Evolutionary conservation across 371 early-diverging fungal species (phyloP), one percentile per base, ranked within the genome.

Genomic region (Dinochytrium kinnereticum): DNA sequence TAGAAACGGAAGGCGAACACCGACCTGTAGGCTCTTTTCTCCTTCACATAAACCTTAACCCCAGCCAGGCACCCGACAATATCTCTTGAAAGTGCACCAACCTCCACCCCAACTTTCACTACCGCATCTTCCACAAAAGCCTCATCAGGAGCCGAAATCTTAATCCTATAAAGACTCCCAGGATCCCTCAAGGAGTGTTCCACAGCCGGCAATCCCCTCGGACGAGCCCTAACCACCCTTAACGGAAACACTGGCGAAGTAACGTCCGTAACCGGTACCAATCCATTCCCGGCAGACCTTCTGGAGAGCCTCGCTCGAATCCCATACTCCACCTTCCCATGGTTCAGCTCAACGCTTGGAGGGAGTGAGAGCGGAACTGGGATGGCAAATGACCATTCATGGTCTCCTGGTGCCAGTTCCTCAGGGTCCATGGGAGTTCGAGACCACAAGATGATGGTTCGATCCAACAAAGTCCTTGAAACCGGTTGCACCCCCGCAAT

Each of bases 21-120:
- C 2, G 13, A 68, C 68, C 68, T 68, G 34, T 51, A 68, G 24
- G 68, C 36, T 7, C 68, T 39, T 53, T 68, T 68, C 53, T 68
- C 68, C 68, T 68, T 68, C 31, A 68, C 50, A 36, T 51, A 68
- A 3, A 68, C 33, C 53, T 68, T 68, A 26, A 51, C 19, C 10
- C 51, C 68, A 2, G 50, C 53, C 51, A 68, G n/a, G 34, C 68
- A 68, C 3, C 53, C 68, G 31, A 68, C 44, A 24, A 51, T 49
- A 33, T 68, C 68, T 53, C 51, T 49, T 30, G 17, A 10, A 30
- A 68, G 34, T 7, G 53, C 53, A 7, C 51, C 50, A 28, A 68
- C 68, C 68, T 68, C 68, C 68, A 68, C 51, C n/a, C 2, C 21
- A 21, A 68, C 44, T 30, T 33, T 49, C 31, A 68, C 40, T 13